Conservation (phyloP, 495 filamentous ascomycete species). For the Podospora bellae-mahoneyi region DNA sequence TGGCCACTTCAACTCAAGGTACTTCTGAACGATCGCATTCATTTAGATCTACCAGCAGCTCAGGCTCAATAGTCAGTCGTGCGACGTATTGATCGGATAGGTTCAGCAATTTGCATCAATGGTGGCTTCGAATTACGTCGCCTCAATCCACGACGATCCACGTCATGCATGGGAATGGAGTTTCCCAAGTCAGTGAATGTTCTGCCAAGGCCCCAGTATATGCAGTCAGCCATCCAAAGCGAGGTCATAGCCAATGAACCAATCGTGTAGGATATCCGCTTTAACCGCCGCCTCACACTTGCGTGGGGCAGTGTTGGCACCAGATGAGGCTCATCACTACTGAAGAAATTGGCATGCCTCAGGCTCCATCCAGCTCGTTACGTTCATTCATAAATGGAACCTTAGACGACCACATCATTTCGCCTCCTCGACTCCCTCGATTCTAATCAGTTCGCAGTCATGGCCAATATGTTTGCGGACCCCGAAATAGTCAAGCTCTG, state of each 20-base stretch:
- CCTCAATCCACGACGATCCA: neutral
- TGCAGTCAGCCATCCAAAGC: neutral
- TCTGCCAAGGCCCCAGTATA: neutral
- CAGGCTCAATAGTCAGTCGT: too few relatives aligned
- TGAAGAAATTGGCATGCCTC: neutral
- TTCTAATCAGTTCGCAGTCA: neutral
- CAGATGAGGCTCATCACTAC: neutral
- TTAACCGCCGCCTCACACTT: neutral
- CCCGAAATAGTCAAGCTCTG: constrained; percentile 6
- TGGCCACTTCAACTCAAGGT: too few relatives aligned
- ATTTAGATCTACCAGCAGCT: too few relatives aligned
- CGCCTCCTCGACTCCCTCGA: neutral
- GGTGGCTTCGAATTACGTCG: too few relatives aligned
- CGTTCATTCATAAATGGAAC: neutral
- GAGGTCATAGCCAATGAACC: neutral
- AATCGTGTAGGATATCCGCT: neutral
- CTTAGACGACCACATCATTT: neutral
- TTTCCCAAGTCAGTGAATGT: neutral
- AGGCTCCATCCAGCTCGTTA: neutral
- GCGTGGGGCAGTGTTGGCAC: neutral
- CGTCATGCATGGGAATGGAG: neutral
- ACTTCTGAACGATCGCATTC: too few relatives aligned
- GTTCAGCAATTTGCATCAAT: too few relatives aligned
- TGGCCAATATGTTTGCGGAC: neutral
- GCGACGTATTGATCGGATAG: too few relatives aligned